Evolutionary conservation across 1,139 yeast species (phyloP).

Genomic region (Petasospora rhodanensis): DNA sequence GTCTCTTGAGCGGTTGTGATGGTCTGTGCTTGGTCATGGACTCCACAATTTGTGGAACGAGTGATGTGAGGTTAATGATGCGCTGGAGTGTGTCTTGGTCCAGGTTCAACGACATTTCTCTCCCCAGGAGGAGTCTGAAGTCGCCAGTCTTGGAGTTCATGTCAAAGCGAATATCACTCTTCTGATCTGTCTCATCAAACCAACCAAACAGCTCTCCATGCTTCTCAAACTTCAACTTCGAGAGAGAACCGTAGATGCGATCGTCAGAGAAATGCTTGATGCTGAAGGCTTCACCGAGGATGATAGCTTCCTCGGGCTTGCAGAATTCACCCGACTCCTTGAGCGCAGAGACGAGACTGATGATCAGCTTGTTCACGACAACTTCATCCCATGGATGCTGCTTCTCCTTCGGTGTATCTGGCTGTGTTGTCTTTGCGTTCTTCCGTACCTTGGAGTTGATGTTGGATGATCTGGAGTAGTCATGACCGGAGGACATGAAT

Average conservation of each 20-base stretch:
- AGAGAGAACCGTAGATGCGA: slow-evolving; percentile 43
- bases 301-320: slow-evolving; percentile 29
- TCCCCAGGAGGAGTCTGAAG: slow-evolving; percentile 43
- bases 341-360: slow-evolving; percentile 46
- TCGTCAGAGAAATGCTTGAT: slow-evolving; percentile 40
- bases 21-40: slow-evolving; percentile 16
- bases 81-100: slow-evolving; percentile 24
- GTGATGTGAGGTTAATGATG: slow-evolving; percentile 13
- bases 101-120: slow-evolving; percentile 35
- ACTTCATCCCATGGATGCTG: slow-evolving; percentile 5
- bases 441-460: slow-evolving; percentile 14
- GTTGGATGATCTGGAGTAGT: slow-evolving; percentile 30
- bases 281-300: slow-evolving; percentile 32
- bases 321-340: slow-evolving; percentile 37
- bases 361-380: slow-evolving; percentile 26
- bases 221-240: slow-evolving; percentile 19
- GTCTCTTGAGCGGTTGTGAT: slow-evolving; percentile 3
- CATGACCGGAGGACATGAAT: slow-evolving; percentile 24
- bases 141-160: slow-evolving; percentile 35
- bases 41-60: slow-evolving; percentile 20
- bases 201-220: slow-evolving; percentile 25
- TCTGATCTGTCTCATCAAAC: slow-evolving; percentile 24
- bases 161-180: slow-evolving; percentile 53
- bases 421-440: neutral
- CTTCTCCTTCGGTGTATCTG: neutral